A percentile compares a stretch with the other conserved stretches of the same genome.
phyloP scores from a whole-genome alignment of 1,284 basidiomycete species.

The Trichosporon ovoides region DNA sequence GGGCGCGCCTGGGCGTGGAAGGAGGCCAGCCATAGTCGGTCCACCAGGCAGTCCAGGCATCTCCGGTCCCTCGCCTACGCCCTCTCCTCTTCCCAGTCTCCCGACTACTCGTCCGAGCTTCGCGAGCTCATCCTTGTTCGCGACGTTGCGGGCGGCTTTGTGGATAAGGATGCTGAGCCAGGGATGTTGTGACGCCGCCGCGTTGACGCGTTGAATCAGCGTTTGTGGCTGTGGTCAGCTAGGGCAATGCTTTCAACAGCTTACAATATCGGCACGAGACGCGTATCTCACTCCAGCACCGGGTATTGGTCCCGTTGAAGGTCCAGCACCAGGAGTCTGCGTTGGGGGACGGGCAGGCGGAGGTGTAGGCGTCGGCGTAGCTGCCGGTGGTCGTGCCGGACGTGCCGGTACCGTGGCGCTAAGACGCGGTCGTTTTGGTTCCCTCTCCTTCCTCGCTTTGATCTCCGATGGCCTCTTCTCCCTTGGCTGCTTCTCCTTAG shows the following conservation, averaged over 20 bases:
- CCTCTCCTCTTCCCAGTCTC: conserved; percentile 36
- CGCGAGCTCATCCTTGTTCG: conserved; percentile 42
- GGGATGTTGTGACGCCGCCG: conserved; percentile 35
- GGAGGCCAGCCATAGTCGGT: conserved; percentile 9
- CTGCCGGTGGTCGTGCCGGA: neutral
- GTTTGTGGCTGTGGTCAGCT: conserved; percentile 19
- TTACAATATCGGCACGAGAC: conserved; percentile 20
- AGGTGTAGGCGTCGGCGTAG: neutral
- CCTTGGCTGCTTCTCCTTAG: conserved; percentile 6
- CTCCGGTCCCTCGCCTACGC: conserved; percentile 20
- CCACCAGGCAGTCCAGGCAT: conserved; percentile 14
- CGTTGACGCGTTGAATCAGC: conserved; percentile 43
- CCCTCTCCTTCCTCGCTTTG: neutral
- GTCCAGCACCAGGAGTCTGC: conserved; percentile 1
- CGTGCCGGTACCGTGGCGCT: neutral
- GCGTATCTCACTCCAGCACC: conserved; percentile 10
- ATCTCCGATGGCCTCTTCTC: neutral
- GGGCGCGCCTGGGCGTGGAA: neutral
- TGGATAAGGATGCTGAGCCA: conserved; percentile 45
- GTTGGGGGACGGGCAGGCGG: neutral
- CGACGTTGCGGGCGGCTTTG: conserved; percentile 43
- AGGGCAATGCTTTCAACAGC: neutral
- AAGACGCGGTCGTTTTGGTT: conserved; percentile 5
- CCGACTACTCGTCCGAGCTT: conserved; percentile 40
- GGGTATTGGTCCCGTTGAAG: neutral